Evolutionary conservation across 2,329 filamentous ascomycete genomes (phyloP).

Genomic region (Stemphylium lycopersici): DNA sequence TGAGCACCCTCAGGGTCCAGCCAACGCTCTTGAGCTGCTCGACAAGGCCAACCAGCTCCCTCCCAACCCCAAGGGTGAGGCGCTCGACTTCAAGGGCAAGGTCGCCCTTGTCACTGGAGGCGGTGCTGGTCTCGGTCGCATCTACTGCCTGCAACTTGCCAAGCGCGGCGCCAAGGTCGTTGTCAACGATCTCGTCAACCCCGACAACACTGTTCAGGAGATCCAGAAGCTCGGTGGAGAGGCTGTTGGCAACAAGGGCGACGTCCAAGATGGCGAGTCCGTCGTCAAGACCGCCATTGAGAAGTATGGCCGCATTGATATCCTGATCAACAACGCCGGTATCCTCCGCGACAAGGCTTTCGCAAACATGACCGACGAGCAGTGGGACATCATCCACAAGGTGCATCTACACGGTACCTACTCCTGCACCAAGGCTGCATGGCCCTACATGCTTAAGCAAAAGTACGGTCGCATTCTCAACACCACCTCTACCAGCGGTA

Average conservation of each 20-base stretch:
- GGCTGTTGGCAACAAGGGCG: conserved; percentile 91
- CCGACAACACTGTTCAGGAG: conserved; percentile 87
- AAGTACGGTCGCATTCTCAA: conserved; percentile 98
- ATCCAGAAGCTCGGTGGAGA: conserved; percentile 89
- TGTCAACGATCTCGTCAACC: conserved; percentile 94
- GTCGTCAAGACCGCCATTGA: conserved; percentile 95
- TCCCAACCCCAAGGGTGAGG: conserved; percentile 40
- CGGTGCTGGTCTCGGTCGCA: conserved; percentile 74
- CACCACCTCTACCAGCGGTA: conserved; percentile 94
- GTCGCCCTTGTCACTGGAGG: conserved; percentile 47
- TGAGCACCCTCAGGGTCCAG: conserved; percentile 81
- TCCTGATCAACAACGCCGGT: conserved; percentile 96
- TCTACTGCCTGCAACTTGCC: conserved; percentile 86
- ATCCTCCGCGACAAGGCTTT: conserved; percentile 99
- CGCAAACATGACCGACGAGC: conserved; percentile 91
- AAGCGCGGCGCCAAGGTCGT: conserved; percentile 85
- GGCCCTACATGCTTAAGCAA: conserved; percentile 97
- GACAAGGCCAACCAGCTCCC: conserved; percentile 40
- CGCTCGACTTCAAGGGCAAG: conserved; percentile 47
- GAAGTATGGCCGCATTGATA: conserved; percentile 89
- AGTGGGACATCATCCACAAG: conserved; percentile 91
- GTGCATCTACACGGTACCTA: conserved; percentile 95
- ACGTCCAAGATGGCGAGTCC: conserved; percentile 87
- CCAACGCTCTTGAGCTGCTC: conserved; percentile 81
- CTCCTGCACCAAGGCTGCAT: conserved; percentile 95